Evolutionary conservation across 495 filamentous ascomycete genomes (phyloP).

Genomic region (Hyaloscypha variabilis): DNA sequence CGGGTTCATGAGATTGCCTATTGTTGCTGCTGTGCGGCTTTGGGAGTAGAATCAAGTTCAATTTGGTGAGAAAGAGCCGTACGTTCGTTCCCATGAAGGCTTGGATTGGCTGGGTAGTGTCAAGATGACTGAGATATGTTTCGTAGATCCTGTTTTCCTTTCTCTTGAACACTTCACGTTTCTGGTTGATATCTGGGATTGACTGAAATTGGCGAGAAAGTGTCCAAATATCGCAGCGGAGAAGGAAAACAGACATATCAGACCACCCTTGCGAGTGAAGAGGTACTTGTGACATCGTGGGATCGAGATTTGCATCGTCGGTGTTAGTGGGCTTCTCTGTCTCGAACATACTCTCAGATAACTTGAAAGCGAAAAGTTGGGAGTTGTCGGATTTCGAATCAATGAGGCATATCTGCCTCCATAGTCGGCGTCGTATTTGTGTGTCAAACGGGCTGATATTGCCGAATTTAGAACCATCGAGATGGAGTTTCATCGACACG

Average conservation of each 20-base stretch:
- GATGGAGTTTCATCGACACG: not conserved
- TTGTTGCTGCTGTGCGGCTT: not conserved
- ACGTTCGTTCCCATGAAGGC: not conserved
- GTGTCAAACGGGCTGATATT: not conserved
- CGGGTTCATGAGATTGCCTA: not conserved
- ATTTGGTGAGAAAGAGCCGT: not conserved
- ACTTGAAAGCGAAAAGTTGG: not conserved
- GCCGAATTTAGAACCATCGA: not conserved
- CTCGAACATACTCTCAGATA: not conserved
- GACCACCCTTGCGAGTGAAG: not conserved
- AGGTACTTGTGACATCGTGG: not conserved
- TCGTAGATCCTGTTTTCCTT: not conserved
- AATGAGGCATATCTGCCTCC: not conserved
- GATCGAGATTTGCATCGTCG: not conserved
- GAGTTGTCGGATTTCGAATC: not conserved
- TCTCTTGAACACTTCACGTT: not conserved
- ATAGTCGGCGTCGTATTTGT: conserved; percentile 7
- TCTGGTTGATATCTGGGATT: not conserved
- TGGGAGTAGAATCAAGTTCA: not conserved
- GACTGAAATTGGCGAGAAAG: not conserved
- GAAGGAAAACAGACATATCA: not conserved
- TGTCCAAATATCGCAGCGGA: not conserved
- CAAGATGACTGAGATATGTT: not conserved
- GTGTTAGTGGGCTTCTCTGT: not conserved
- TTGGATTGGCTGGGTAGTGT: not conserved